Evolutionary conservation across 805 yeast species (phyloP).

Genomic region (Sungouiozyma intestinalis): DNA sequence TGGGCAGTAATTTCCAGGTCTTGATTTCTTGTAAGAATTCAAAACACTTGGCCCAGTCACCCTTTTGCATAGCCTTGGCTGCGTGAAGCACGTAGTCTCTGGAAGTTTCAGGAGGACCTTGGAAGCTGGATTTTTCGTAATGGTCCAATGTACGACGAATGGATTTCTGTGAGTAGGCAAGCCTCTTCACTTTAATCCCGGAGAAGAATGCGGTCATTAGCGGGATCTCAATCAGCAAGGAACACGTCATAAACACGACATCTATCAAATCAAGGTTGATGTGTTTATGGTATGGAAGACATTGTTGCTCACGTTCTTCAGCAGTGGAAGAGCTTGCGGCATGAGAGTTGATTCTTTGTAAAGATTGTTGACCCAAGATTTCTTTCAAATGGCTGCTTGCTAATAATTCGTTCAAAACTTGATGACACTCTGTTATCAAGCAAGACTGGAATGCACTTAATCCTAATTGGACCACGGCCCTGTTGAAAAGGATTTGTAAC

Average conservation of each 20-base stretch:
- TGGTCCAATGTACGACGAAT: slow-evolving; percentile 86
- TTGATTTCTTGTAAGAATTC: slow-evolving; percentile 47
- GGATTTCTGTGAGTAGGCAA: slow-evolving; percentile 54
- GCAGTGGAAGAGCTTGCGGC: background rate
- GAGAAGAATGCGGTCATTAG: slow-evolving; percentile 63
- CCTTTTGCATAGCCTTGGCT: slow-evolving; percentile 75
- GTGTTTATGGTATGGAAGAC: slow-evolving; percentile 97
- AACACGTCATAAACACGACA: slow-evolving; percentile 83
- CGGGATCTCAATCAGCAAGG: slow-evolving; percentile 86
- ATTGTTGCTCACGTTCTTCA: slow-evolving; percentile 31
- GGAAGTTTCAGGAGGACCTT: slow-evolving; percentile 96
- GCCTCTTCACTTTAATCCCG: slow-evolving; percentile 51
- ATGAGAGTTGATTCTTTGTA: slow-evolving; percentile 43
- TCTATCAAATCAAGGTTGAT: slow-evolving; percentile 91
- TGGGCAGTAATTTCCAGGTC: slow-evolving; percentile 77
- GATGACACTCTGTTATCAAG: slow-evolving; percentile 74
- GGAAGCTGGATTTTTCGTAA: slow-evolving; percentile 88
- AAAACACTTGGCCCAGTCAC: slow-evolving; percentile 78
- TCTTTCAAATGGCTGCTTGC: slow-evolving; percentile 82
- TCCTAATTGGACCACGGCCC: slow-evolving; percentile 93
- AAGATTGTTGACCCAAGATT: slow-evolving; percentile 79
- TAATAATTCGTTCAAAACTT: slow-evolving; percentile 77
- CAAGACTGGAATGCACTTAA: slow-evolving; percentile 91
- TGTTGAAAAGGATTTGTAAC: slow-evolving; percentile 85
- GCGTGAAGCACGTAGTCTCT: slow-evolving; percentile 90